Base-by-base conservation (phyloP, 169 alveolate species). In the Cryptosporidium xiaoi region DNA sequence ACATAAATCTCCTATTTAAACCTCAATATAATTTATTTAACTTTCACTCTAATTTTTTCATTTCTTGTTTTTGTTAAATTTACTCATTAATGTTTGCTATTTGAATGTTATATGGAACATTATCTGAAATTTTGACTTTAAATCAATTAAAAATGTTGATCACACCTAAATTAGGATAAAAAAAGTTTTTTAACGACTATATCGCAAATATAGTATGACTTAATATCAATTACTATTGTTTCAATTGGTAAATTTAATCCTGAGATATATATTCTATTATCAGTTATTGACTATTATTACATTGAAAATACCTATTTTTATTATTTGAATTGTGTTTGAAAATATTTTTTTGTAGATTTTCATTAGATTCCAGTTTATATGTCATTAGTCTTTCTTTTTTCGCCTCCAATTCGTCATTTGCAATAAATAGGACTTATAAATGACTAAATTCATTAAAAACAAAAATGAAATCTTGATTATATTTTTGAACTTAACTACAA, bases 241-340 rank as follows among this genome's bases (percentile, higher is more conserved):
- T 93, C 96, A 46, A 93, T 93, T 2, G 93, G 87, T 64, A 93
- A 71, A 85, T 95, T 96, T 20, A 93, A 71, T 3, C 96, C 96
- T 66, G 93, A 84, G n/a, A 95, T 82, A 58, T 50, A 83, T 16
- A 93, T 84, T 24, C 92, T 90, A 51, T 91, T 84, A 31, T 83
- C 91, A 51, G 82, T 85, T 82, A 95, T 83, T 66, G 91, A 91
- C 91, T 64, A 95, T 53, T 67, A 93, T 91, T 46, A 92, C 94
- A 31, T 91, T 64, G 33, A 94, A 90, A 46, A 95, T 68, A 2
- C 97, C 96, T 69, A 95, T 93, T n/a, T 96, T 93, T 68, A 83
- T 91, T 85, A 96, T 90, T 66, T 93, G 96, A 3, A 94, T 71
- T n/a, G 95, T 66, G 2, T 96, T 95, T 0, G 96, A 95, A 83